phyloP scores from a whole-genome alignment of 257 asterid species.

The Plantago ovata region DNA sequence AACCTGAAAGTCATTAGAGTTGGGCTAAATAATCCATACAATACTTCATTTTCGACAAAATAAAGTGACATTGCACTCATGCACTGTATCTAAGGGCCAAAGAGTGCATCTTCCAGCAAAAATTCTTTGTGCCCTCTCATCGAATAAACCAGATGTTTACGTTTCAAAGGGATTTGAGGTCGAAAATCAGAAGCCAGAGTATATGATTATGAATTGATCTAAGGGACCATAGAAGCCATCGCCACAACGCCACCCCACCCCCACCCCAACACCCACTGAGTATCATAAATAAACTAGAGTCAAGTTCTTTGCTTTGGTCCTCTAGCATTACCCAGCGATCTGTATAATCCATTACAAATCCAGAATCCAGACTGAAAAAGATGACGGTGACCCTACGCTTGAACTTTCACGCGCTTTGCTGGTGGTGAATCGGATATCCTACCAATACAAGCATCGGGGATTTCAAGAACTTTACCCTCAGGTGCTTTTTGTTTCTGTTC shows the following conservation, averaged over 20 bases:
- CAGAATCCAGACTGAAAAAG: slow-evolving; percentile 18
- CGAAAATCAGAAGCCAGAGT: slow-evolving; percentile 11
- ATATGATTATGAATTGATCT: slow-evolving; percentile 10
- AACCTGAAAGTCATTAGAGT: slow-evolving; percentile 16
- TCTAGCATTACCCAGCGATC: slow-evolving; percentile 9
- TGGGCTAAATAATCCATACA: slow-evolving; percentile 20
- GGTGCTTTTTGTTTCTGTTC: slow-evolving; percentile 36
- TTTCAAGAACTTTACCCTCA: slow-evolving; percentile 27
- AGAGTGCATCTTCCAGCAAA: slow-evolving; percentile 24
- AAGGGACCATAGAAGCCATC: neutral
- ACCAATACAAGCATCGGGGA: slow-evolving; percentile 21
- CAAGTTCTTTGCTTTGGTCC: slow-evolving; percentile 13
- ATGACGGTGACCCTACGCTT: slow-evolving; percentile 23
- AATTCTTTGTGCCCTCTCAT: slow-evolving; percentile 11
- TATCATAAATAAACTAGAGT: neutral
- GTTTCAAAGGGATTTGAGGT: slow-evolving; percentile 21
- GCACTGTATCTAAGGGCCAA: slow-evolving; percentile 6
- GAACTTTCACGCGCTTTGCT: slow-evolving; percentile 60
- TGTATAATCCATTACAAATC: neutral
- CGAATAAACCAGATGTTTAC: slow-evolving; percentile 5
- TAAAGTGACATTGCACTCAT: slow-evolving; percentile 2
- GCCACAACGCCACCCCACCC: too few species aligned
- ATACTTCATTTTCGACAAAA: slow-evolving; percentile 5
- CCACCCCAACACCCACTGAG: slow-evolving; percentile 17
- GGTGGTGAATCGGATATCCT: slow-evolving; percentile 38